Evolutionary conservation across 139 green algal species (phyloP), one percentile per base, ranked within the genome.

Genomic region (Tetraselmis striata): DNA sequence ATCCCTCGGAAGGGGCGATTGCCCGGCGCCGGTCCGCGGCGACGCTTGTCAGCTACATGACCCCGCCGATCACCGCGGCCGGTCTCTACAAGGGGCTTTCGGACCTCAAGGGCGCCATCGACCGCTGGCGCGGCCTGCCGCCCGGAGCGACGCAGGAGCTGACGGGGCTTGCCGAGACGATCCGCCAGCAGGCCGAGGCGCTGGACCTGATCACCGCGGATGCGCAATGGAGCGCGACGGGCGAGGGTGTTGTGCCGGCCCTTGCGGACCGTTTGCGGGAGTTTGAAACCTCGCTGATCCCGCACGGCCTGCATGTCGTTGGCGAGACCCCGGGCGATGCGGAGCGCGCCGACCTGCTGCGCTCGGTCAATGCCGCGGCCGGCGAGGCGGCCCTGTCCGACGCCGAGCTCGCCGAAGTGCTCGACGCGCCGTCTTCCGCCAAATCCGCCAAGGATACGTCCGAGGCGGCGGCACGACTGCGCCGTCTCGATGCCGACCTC

Each of bases 31-130:
- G 97, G 81, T 97, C 92, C 27, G 99, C 99, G 86, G 97, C 97
- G 83, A 98, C 98, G 93, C 99, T 97, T 84, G 99, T 99, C 89
- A 97, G 92, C 80, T 99, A 99, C 93, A 92, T 99, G 27, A 99
- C 97, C 0, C 97, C 97, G 2, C 97, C 97, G 23, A 96, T 96
- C 76, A 96, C 99, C 93, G 99, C 99, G 84, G 96, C 96, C 1
- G 96, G 96, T 30, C 92, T 99, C 78, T 99, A 98, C 94, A 99
- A 99, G 94, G 94, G 93, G 23, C 91, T 96, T 28, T 95, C 95
- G 91, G 95, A 98, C 90, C 91, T 99, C 24, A 97, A 95, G 88
- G 97, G 99, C 91, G 90, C 99, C 28, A 99, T 99, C 85, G 83
- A 85, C 74, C n/a, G n/a, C n/a, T n/a, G n/a, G n/a, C n/a, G n/a